Base-by-base conservation (phyloP, 1,139 yeast genomes). In the Taiozyma onychis region DNA sequence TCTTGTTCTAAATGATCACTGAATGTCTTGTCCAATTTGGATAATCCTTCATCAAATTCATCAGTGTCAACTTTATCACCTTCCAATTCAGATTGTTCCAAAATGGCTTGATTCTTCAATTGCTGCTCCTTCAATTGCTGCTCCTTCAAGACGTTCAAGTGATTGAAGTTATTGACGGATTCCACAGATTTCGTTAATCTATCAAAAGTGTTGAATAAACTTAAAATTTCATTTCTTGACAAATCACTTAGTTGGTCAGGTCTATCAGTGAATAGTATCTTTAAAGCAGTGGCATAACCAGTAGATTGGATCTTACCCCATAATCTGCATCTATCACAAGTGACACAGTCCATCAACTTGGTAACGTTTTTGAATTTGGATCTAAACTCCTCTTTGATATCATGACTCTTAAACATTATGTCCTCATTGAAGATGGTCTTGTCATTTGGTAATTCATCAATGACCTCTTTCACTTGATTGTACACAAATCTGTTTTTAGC, bases 241-340 rank as follows among this genome's bases (percentile, higher is more conserved):
- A 90, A 77, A 51, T 74, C 72, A 54, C 69, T 65, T 50, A 77
- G 72, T 24, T 66, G 66, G 43, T 65, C 72, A 48, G 73, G 71
- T 51, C 73, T 72, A 66, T 93, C 99, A 65, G 45, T 35, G 18
- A 93, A 89, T 54, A 93, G 72, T 27, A 91, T 78, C 69, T 93
- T 93, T 64, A 95, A 77, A 2, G 97, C 96, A 21, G 99, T 93
- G 26, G 98, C 99, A 66, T 93, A 93, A 27, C 99, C 99, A 22
- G 95, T 89, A 2, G 96, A 89, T 72, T 93, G 99, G 28, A 93
- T 79, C 68, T 95, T 93, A 18, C 99, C 99, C 99, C 99, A 93
- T 71, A 95, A 75, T 64, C 98, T 80, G 68, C 99, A 93, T 66
- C 98, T 78, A 67, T 93, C 99, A 72, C 99, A 93, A 39, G 97